phyloP scores from a whole-genome alignment of 1,139 yeast genomes.

The Candida pseudoviswanathii region DNA sequence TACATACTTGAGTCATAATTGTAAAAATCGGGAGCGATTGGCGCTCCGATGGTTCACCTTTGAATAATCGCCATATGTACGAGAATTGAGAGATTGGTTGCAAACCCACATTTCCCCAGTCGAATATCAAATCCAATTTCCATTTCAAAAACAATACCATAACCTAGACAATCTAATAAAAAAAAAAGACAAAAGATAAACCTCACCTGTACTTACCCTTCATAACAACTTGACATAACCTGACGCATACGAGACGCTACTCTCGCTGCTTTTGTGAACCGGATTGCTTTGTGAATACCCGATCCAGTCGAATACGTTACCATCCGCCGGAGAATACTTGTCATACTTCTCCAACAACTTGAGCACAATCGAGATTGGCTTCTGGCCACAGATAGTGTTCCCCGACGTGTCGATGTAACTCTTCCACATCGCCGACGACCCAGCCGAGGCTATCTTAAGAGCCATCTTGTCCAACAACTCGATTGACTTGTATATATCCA shows the following conservation, averaged over 20 bases:
- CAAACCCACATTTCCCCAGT: no score
- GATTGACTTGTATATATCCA: slow-evolving; percentile 69
- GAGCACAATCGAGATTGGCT: slow-evolving; percentile 71
- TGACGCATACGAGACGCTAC: slow-evolving; percentile 90
- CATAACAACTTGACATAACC: slow-evolving; percentile 52
- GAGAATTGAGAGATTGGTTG: no score
- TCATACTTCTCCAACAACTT: slow-evolving; percentile 44
- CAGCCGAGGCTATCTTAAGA: slow-evolving; percentile 62
- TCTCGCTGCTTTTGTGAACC: slow-evolving; percentile 53
- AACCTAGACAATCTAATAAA: background rate
- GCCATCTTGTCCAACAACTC: slow-evolving; percentile 70
- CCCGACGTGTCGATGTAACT: slow-evolving; percentile 68
- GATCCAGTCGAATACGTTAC: slow-evolving; percentile 60
- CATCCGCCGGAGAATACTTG: background rate
- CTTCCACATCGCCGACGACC: slow-evolving; percentile 61
- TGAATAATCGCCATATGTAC: no score
- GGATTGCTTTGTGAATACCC: slow-evolving; percentile 80
- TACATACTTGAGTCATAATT: no score
- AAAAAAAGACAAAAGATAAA: background rate
- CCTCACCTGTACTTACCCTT: background rate
- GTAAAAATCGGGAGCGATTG: no score
- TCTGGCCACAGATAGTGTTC: slow-evolving; percentile 93
- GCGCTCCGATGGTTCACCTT: no score
- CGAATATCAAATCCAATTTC: no score
- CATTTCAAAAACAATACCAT: background rate